Conservation (phyloP, 371 early-diverging fungal genomes). For the Cokeromyces recurvatus region DNA sequence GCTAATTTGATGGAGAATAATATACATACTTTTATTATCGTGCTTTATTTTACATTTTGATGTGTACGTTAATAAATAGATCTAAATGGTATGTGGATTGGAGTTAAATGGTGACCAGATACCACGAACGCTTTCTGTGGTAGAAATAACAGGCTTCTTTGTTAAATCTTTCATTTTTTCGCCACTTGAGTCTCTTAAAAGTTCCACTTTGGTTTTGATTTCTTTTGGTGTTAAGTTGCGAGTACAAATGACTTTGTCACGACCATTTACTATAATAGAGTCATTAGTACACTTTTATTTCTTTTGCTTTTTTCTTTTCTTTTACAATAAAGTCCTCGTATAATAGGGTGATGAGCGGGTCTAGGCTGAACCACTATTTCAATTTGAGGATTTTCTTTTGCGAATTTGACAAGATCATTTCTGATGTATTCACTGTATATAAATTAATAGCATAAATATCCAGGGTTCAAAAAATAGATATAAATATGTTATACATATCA, state of each 20-base stretch:
- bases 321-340: constrained; percentile 74
- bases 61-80: no score
- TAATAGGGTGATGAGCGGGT: constrained; percentile 73
- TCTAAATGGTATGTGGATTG: constrained; percentile 63
- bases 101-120: constrained; percentile 87
- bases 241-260: constrained; percentile 70
- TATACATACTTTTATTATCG: no score
- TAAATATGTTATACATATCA: neutral
- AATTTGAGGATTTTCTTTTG: constrained; percentile 74
- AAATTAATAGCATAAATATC: neutral
- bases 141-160: constrained; percentile 75
- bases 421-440: constrained; percentile 65
- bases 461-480: neutral
- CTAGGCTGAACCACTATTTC: constrained; percentile 77
- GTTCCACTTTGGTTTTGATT: constrained; percentile 58
- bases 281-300: neutral
- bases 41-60: no score
- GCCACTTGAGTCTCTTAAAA: constrained; percentile 69
- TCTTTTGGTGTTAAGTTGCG: constrained; percentile 58
- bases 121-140: constrained; percentile 79
- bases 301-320: neutral
- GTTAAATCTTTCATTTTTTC: constrained; percentile 55
- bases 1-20: no score
- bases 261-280: constrained; percentile 58
- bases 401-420: constrained; percentile 61